These are phyloP conservation scores for Microbotryum saponariae DNA, from an alignment of 1,284 basidiomycete genomes.

Conservation along the genomic window DNA sequence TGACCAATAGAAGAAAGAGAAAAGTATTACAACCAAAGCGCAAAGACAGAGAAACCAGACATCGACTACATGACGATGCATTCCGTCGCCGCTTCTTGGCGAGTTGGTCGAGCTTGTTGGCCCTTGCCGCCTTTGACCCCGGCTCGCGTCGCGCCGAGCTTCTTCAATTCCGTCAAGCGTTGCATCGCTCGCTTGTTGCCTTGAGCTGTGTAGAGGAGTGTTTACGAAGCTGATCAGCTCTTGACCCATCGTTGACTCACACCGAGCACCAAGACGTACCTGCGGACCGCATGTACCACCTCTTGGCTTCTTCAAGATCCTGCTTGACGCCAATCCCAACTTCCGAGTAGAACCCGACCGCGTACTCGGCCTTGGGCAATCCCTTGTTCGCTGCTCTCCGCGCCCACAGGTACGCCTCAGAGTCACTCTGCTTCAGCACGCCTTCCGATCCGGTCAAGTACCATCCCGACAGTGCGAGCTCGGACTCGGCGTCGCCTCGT, in stretches of 20 bases:
- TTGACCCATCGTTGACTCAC: background rate
- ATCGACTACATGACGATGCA: constrained; percentile 57
- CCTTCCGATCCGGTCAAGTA: constrained; percentile 65
- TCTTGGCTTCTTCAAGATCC: constrained; percentile 89
- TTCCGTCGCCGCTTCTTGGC: constrained; percentile 83
- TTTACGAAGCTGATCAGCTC: background rate
- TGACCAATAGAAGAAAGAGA: background rate
- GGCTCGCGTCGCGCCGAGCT: constrained; percentile 36
- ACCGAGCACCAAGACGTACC: constrained; percentile 51
- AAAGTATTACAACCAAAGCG: background rate
- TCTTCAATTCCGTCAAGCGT: constrained; percentile 68
- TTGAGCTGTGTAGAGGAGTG: constrained; percentile 55
- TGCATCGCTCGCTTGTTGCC: constrained; percentile 93
- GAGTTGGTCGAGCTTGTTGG: constrained; percentile 70
- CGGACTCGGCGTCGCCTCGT: constrained; percentile 68
- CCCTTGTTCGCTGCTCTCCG: constrained; percentile 44
- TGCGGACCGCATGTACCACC: constrained; percentile 97
- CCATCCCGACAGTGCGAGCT: constrained; percentile 94
- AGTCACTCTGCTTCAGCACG: constrained; percentile 92
- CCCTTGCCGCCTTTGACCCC: constrained; percentile 5
- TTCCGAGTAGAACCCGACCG: constrained; percentile 90
- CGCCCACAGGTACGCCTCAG: constrained; percentile 73
- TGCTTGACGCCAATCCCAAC: constrained; percentile 96
- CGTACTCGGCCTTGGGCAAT: constrained; percentile 55
- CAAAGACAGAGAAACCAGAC: too few species aligned